Percentiles rank a stretch among this genome's conserved stretches.
Evolutionary conservation across 2,329 filamentous ascomycete genomes (phyloP).

Genomic region (Remersonia thermophila): DNA sequence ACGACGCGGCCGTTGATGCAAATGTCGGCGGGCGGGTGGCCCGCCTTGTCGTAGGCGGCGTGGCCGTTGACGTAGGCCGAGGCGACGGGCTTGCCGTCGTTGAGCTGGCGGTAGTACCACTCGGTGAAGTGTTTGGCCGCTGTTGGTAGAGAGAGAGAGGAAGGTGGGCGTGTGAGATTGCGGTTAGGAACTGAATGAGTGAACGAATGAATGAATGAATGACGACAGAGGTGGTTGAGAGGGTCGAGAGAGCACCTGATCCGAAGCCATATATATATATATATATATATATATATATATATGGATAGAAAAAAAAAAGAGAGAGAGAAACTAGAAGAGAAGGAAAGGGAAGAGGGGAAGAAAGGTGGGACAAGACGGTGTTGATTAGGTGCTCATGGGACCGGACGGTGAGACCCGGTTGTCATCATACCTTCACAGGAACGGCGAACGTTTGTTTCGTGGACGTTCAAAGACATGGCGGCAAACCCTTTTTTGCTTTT

Average conservation of each 20-base stretch:
- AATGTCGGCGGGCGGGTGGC: conserved; percentile 50
- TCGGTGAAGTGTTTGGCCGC: conserved; percentile 62
- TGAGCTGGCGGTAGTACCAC: conserved; percentile 63
- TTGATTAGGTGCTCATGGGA: no score
- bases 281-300: no score
- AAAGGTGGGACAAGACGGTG: no score
- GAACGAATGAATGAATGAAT: no score
- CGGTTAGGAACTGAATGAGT: no score
- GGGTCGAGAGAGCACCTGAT: no score
- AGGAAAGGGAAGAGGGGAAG: no score
- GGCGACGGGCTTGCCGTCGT: conserved; percentile 45
- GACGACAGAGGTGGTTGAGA: no score
- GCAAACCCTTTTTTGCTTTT: no score
- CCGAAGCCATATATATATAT: no score
- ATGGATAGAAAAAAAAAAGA: conserved; percentile 5
- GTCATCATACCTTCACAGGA: conserved; percentile 35
- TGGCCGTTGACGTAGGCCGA: conserved; percentile 59
- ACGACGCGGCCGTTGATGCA: conserved; percentile 66
- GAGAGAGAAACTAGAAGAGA: no score
- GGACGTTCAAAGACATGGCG: conserved; percentile 3
- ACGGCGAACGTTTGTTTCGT: conserved; percentile 32
- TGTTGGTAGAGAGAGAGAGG: conserved; percentile 21
- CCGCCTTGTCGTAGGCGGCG: conserved; percentile 33
- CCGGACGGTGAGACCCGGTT: no score
- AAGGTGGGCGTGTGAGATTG: neutral